Evolutionary conservation across 257 asterid species (phyloP), one percentile per base, ranked within the genome.

Genomic region (Penstemon eatonii): DNA sequence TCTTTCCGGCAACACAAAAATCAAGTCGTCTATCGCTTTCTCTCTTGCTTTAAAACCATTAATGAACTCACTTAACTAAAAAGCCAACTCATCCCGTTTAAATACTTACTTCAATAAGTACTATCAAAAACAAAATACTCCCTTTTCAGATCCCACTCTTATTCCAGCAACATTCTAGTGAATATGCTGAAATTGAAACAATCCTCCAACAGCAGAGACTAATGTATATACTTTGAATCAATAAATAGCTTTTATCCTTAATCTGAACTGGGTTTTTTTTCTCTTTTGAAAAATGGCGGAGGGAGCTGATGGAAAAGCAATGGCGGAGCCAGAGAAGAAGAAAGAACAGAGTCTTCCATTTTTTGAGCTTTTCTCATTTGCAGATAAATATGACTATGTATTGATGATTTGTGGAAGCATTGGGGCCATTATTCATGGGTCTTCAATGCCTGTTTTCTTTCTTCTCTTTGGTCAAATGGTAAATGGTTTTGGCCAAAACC

Each of bases 401-500:
- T 37, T 82, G 75, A 82, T 82, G 84, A 50, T 57, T 1, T 45
- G 71, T 6, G 87, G 87, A 25, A 82, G 81, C 71, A 40, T 82
- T 45, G 98, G 98, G 46, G 98, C 98, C 61, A 69, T 87, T 40
- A 62, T 92, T 57, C 98, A 92, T 74, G 98, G 98, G 55, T 87
- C 96, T 51, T 82, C 98, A 54, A 92, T 92, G 97, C 98, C 98
- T 8, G 92, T 92, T 65, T 92, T 92, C 88, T 92, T 92, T 71
- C 81, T 92, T 33, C 83, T 92, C 42, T 92, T 92, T 67, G 98
- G 98, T 10, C 81, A 89, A 61, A 87, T 92, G 97, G 89, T 92
- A 7, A 92, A 92, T 73, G 98, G 97, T 6, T 92, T 92, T 39
- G 98, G 96, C 6, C 83, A 92, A 71, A 92, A 92, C 68, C 98